Base-by-base conservation (phyloP, 2,329 filamentous ascomycete species). In the Amphichorda felina region DNA sequence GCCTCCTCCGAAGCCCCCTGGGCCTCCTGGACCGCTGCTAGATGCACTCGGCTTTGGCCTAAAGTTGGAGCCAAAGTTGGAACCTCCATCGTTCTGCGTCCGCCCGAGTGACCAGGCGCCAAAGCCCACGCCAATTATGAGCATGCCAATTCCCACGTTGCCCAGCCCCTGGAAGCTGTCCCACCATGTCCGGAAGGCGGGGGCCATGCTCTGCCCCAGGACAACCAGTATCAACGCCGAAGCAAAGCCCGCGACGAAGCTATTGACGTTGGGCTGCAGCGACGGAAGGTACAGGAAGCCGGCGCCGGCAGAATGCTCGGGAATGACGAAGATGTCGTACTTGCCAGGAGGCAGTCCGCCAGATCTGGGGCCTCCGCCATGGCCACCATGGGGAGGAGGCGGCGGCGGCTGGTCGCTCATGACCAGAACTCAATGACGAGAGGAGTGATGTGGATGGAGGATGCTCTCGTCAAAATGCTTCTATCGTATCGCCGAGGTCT, bases 271-370 rank as follows among this genome's bases (percentile, higher is more conserved):
- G 15, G 85, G 82, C 51, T 81, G 74, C 41, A 96, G 59, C 0
- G 88, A 94, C 0, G 89, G 89, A n/a, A 96, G 73, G 56, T 96
- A 95, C 19, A 96, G 66, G 58, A 95, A 95, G 24, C 89, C 89
- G 0, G 79, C 76, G 36, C 89, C 89, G 6, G 88, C 72, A 9
- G 87, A 89, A 57, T 94, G 87, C 32, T 88, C 85, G 7, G 89
- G 89, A 50, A 96, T 88, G 55, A 95, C 82, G 63, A 95, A 95
- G 53, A 96, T 94, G 64, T 96, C 89, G 60, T 94, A 96, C 54
- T 91, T 93, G 37, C 89, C 88, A 2, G 82, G 71, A 3, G 89
- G 89, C 33, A 95, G 66, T 38, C 82, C 81, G 13, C 66, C 57
- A 26, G 74, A 68, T 55, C 79, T 79, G 34, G 85, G 82, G 45